phyloP scores from a whole-genome alignment of 1,284 basidiomycete species.

The Violaceomyces palustris region DNA sequence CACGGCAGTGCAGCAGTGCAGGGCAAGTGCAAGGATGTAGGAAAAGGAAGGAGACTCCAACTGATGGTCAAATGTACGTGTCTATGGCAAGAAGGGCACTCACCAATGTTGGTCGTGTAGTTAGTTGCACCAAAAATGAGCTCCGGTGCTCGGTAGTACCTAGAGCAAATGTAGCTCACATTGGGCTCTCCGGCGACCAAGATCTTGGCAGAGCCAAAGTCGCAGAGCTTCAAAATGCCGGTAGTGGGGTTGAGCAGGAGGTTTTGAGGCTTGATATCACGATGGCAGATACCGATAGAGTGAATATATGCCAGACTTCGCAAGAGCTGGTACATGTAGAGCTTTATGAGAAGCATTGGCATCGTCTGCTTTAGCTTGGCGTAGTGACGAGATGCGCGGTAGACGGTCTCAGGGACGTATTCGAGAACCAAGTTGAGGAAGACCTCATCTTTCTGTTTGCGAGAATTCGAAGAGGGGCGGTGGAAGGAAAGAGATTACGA shows the following conservation, averaged over 20 bases:
- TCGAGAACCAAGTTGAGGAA: constrained; percentile 98
- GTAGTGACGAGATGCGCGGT: constrained; percentile 96
- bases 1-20: no score
- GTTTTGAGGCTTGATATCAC: constrained; percentile 99
- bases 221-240: constrained; percentile 93
- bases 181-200: constrained; percentile 96
- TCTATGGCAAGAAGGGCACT: constrained; percentile 55
- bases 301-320: constrained; percentile 97
- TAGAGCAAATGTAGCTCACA: constrained; percentile 98
- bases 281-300: constrained; percentile 80
- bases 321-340: constrained; percentile 95
- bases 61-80: no score
- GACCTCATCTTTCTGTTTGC: constrained; percentile 99
- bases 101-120: constrained; percentile 99
- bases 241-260: constrained; percentile 92
- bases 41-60: no score
- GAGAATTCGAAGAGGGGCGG: constrained; percentile 29
- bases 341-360: constrained; percentile 98
- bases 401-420: constrained; percentile 98
- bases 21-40: no score
- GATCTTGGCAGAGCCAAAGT: constrained; percentile 99
- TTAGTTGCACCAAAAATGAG: constrained; percentile 99
- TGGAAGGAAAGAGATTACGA: background rate
- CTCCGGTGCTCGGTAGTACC: constrained; percentile 98
- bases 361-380: constrained; percentile 99